A percentile compares a stretch with the other conserved stretches of the same genome.
phyloP scores from a whole-genome alignment of 106 monocot genomes.

The Apostasia shenzhenica region DNA sequence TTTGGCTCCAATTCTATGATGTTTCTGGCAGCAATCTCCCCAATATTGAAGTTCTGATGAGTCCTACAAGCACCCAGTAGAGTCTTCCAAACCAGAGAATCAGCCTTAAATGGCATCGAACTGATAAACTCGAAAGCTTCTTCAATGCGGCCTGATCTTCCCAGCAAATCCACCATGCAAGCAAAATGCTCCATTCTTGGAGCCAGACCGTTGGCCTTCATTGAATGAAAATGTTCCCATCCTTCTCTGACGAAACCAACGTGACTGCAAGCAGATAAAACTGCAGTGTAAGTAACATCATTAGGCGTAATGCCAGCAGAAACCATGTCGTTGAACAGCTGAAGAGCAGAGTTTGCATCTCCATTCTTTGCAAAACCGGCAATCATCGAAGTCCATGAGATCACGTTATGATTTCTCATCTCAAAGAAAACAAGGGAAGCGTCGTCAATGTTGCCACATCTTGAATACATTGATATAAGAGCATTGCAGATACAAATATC shows the following conservation, averaged over 20 bases:
- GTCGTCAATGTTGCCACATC: slow-evolving; percentile 63
- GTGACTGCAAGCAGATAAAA: slow-evolving; percentile 81
- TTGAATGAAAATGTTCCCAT: slow-evolving; percentile 47
- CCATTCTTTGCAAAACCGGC: slow-evolving; percentile 71
- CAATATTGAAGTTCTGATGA: slow-evolving; percentile 40
- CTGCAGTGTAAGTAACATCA: slow-evolving; percentile 63
- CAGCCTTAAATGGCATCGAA: slow-evolving; percentile 56
- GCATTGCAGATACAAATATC: slow-evolving; percentile 53
- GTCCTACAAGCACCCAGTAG: slow-evolving; percentile 63
- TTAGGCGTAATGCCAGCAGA: slow-evolving; percentile 43
- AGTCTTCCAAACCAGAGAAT: slow-evolving; percentile 63
- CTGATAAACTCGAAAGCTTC: slow-evolving; percentile 54
- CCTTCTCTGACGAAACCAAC: slow-evolving; percentile 57
- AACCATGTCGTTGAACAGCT: slow-evolving; percentile 55
- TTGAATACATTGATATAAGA: slow-evolving; percentile 85
- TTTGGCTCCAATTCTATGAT: slow-evolving; percentile 59
- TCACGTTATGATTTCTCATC: slow-evolving; percentile 46
- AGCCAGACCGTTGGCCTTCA: slow-evolving; percentile 38
- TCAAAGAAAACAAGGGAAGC: slow-evolving; percentile 43
- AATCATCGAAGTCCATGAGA: slow-evolving; percentile 89
- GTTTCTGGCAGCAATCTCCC: slow-evolving; percentile 39
- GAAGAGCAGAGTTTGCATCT: slow-evolving; percentile 34
- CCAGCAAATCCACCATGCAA: slow-evolving; percentile 78
- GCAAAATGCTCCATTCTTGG: slow-evolving; percentile 86
- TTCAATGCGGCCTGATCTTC: slow-evolving; percentile 48